phyloP scores from a whole-genome alignment of 2,329 filamentous ascomycete species.

The Arthrobotrys pseudoclavata region DNA sequence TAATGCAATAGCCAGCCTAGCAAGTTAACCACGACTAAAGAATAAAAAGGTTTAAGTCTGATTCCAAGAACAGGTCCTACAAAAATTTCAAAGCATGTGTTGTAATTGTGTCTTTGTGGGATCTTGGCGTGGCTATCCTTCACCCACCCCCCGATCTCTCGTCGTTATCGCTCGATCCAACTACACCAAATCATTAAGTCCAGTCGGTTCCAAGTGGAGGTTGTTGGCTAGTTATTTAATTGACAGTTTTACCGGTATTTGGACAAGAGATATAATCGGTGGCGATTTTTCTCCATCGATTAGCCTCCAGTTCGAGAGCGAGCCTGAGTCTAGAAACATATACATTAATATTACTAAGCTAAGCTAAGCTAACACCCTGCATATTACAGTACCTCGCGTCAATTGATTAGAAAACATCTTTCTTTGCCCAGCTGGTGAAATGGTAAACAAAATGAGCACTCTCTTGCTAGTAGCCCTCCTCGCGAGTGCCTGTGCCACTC shows the following conservation, averaged over 20 bases:
- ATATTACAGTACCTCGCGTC: not conserved
- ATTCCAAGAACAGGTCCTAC: no score
- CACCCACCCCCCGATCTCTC: no score
- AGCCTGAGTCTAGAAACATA: not conserved
- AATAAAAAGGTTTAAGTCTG: no score
- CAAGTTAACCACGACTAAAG: no score
- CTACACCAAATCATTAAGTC: not conserved
- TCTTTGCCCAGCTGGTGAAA: not conserved
- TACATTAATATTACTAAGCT: conserved; percentile 1
- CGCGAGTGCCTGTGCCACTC: conserved; percentile 4
- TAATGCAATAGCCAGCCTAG: no score
- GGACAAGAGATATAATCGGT: no score
- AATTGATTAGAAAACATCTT: not conserved
- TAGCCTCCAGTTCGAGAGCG: no score
- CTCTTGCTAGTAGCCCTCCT: not conserved
- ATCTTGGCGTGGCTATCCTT: not conserved
- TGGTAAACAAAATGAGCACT: conserved; percentile 26
- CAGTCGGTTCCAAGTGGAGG: no score
- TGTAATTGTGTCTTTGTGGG: conserved; percentile 7
- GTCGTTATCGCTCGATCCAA: no score
- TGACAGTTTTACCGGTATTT: no score
- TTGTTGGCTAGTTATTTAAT: no score
- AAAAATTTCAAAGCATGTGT: not conserved
- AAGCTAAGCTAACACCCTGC: not conserved
- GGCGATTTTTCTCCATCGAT: no score